Conservation (phyloP, 2,329 filamentous ascomycete species). For the Diaporthe velutina region DNA sequence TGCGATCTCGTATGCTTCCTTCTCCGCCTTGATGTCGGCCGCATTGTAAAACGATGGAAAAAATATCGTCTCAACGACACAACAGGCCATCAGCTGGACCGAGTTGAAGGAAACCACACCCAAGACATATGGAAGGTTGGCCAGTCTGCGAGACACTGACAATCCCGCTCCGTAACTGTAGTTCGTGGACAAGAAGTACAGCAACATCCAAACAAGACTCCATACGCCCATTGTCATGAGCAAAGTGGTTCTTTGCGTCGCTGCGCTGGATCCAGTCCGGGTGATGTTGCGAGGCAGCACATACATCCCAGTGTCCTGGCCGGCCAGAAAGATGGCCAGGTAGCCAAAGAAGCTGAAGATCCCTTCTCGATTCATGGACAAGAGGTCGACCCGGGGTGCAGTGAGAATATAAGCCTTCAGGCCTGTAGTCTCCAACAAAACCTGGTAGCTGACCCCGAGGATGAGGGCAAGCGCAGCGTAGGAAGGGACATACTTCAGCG, state of each 20-base stretch:
- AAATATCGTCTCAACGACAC: slow-evolving; percentile 80
- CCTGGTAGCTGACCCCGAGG: slow-evolving; percentile 79
- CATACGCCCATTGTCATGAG: slow-evolving; percentile 74
- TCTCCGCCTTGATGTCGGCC: slow-evolving; percentile 67
- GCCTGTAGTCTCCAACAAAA: slow-evolving; percentile 79
- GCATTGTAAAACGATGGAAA: slow-evolving; percentile 80
- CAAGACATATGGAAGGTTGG: slow-evolving; percentile 92
- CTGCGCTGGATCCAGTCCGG: slow-evolving; percentile 56
- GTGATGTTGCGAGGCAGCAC: slow-evolving; percentile 75
- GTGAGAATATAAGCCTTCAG: slow-evolving; percentile 87
- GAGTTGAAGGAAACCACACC: slow-evolving; percentile 96
- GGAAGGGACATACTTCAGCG: slow-evolving; percentile 78
- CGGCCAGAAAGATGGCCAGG: slow-evolving; percentile 92
- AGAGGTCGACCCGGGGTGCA: slow-evolving; percentile 80
- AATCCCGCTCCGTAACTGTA: slow-evolving; percentile 79
- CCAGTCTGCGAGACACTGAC: slow-evolving; percentile 86
- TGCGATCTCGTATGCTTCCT: slow-evolving; percentile 73
- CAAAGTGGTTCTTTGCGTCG: slow-evolving; percentile 67
- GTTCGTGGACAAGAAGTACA: slow-evolving; percentile 79
- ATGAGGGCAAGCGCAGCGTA: slow-evolving; percentile 81
- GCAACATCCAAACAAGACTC: slow-evolving; percentile 74
- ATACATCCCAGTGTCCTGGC: slow-evolving; percentile 85
- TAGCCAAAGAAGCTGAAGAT: slow-evolving; percentile 97
- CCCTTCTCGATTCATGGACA: slow-evolving; percentile 94
- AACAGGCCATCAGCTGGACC: slow-evolving; percentile 84